phyloP scores from a whole-genome alignment of 352 stramenopile genomes.

The Pythium insidiosum region DNA sequence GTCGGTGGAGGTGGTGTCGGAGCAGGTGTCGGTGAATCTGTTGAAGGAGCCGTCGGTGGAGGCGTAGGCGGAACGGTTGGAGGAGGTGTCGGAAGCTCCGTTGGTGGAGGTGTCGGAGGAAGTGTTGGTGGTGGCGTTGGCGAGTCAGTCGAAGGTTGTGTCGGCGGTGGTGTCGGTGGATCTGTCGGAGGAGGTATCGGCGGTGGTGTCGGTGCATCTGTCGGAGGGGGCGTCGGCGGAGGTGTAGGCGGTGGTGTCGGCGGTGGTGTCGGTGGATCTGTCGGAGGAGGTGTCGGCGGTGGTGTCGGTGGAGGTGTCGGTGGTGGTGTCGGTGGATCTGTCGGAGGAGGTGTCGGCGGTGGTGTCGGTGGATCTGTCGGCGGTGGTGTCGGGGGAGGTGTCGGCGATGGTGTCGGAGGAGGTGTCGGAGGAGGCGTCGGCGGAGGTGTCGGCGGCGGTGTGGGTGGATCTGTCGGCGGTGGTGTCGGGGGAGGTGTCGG shows the following conservation, averaged over 20 bases:
- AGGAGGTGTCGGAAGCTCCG: no score
- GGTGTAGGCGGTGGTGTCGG: neutral
- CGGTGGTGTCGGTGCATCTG: neutral
- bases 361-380: neutral
- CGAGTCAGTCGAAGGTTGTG: neutral
- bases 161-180: slow-evolving; percentile 1
- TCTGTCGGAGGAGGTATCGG: slow-evolving; percentile 1
- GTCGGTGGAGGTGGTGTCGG: neutral
- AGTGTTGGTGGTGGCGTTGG: neutral
- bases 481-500: neutral
- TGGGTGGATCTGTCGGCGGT: neutral
- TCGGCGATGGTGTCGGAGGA: neutral
- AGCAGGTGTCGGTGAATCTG: no score
- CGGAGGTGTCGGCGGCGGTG: neutral
- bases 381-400: neutral
- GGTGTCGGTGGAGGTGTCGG: neutral
- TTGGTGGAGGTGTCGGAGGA: neutral
- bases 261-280: neutral
- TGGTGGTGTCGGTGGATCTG: neutral
- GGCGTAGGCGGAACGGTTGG: no score
- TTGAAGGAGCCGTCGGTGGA: no score
- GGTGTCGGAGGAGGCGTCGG: neutral
- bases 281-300: neutral
- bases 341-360: neutral
- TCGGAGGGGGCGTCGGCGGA: neutral